Evolutionary conservation across 768 basidiomycete species (phyloP).

Genomic region (Calocybe cyanea): DNA sequence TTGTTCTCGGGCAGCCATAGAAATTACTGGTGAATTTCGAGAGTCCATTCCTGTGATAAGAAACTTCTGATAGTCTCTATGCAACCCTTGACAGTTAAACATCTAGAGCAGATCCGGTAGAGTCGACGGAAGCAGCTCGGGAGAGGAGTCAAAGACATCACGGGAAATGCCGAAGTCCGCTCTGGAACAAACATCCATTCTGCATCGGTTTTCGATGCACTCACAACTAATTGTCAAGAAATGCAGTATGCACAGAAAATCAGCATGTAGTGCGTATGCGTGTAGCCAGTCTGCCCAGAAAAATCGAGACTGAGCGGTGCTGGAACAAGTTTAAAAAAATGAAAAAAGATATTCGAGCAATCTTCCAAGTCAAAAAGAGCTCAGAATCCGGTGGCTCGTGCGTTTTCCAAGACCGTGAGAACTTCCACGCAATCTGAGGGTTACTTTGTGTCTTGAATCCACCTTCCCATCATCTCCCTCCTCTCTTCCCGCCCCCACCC

Average conservation of each 20-base stretch:
- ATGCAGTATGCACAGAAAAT: slow-evolving; percentile 13
- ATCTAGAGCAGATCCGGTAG: no score
- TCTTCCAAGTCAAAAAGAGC: slow-evolving; percentile 48
- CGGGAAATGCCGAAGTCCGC: slow-evolving; percentile 14
- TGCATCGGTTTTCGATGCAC: slow-evolving; percentile 17
- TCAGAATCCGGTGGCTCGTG: slow-evolving; percentile 49
- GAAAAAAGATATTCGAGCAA: slow-evolving; percentile 31
- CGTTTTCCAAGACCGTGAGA: slow-evolving; percentile 45
- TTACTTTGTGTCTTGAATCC: slow-evolving; percentile 31
- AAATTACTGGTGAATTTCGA: no score
- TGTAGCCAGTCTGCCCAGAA: slow-evolving; percentile 12
- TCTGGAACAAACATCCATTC: slow-evolving; percentile 16
- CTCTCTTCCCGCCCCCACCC: slow-evolving; percentile 36
- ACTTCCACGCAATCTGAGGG: slow-evolving; percentile 35
- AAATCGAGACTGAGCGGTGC: slow-evolving; percentile 17
- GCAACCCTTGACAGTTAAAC: no score
- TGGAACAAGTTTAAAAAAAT: slow-evolving; percentile 22
- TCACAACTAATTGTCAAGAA: slow-evolving; percentile 14
- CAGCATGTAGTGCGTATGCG: slow-evolving; percentile 1
- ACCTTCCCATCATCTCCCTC: slow-evolving; percentile 26
- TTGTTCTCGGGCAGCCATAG: no score
- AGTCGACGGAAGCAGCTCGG: no score
- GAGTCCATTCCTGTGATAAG: no score
- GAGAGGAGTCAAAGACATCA: background rate
- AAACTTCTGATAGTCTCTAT: no score